Conservation (phyloP, 768 basidiomycete genomes). For the Serendipita vermifera region DNA sequence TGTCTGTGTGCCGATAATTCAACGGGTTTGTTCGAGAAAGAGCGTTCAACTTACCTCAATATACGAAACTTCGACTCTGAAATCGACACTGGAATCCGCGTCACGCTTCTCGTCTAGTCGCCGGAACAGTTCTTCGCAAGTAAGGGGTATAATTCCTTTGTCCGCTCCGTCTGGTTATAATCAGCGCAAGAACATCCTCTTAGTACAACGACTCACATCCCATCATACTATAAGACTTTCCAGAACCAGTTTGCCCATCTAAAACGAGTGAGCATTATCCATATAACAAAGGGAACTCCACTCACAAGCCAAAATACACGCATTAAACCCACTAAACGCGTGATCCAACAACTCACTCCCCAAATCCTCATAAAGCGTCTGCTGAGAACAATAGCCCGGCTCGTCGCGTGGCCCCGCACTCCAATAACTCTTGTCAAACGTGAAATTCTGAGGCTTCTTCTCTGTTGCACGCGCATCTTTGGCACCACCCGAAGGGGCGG, state of each 20-base stretch:
- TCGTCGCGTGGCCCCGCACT: conserved; percentile 85
- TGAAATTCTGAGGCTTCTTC: conserved; percentile 79
- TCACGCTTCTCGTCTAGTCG: conserved; percentile 57
- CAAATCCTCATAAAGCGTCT: conserved; percentile 80
- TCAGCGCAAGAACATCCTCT: too few relatives aligned
- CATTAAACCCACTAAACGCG: conserved; percentile 92
- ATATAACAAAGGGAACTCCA: conserved; percentile 26
- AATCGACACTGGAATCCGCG: conserved; percentile 54
- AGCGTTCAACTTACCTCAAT: conserved; percentile 59
- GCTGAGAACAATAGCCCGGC: conserved; percentile 77
- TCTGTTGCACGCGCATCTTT: conserved; percentile 66
- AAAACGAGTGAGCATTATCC: conserved; percentile 13
- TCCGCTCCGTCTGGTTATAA: conserved; percentile 65
- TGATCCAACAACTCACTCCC: conserved; percentile 92
- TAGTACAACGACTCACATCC: conserved; percentile 76
- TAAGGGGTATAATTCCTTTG: conserved; percentile 96
- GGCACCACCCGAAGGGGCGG: conserved; percentile 25
- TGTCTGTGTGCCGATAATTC: conserved; percentile 37
- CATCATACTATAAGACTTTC: conserved; percentile 96
- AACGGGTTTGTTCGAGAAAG: too few relatives aligned
- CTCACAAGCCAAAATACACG: conserved; percentile 97
- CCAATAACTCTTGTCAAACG: conserved; percentile 98
- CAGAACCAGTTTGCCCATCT: conserved; percentile 89
- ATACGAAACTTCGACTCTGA: conserved; percentile 96
- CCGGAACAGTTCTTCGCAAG: conserved; percentile 83